phyloP scores from a whole-genome alignment of 1,284 basidiomycete genomes.

The Hypsizygus ulmarius region DNA sequence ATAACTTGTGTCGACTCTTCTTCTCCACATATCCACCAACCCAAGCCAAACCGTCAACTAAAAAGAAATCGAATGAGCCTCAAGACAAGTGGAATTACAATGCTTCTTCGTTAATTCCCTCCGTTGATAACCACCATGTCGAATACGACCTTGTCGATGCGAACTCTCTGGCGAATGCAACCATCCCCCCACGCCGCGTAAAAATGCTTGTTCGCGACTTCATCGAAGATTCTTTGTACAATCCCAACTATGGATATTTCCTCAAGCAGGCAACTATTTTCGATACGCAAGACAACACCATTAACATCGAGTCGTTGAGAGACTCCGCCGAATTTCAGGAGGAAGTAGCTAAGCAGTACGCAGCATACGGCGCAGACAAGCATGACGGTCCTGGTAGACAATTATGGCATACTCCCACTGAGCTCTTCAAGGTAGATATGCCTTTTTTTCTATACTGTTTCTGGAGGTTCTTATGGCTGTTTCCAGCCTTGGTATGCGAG shows the following conservation, averaged over 20 bases:
- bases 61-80: conserved; percentile 25
- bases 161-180: conserved; percentile 58
- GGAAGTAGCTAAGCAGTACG: conserved; percentile 75
- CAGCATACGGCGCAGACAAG: conserved; percentile 60
- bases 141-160: conserved; percentile 73
- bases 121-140: conserved; percentile 43
- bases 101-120: conserved; percentile 48
- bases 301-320: conserved; percentile 71
- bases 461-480: neutral
- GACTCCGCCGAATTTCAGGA: conserved; percentile 81
- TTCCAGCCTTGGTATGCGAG: conserved; percentile 90
- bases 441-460: conserved; percentile 3
- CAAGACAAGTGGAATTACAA: conserved; percentile 75
- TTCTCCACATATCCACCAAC: conserved; percentile 22
- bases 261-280: conserved; percentile 89
- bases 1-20: conserved; percentile 18
- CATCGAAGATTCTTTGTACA: conserved; percentile 96
- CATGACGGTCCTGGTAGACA: conserved; percentile 80
- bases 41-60: conserved; percentile 16
- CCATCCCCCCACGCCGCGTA: conserved; percentile 74
- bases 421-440: conserved; percentile 88
- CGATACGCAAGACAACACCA: conserved; percentile 59
- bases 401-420: conserved; percentile 98
- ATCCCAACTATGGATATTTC: conserved; percentile 98
- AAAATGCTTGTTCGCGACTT: conserved; percentile 97